Base-by-base conservation (phyloP, 495 filamentous ascomycete genomes). In the Tuber calosporum region DNA sequence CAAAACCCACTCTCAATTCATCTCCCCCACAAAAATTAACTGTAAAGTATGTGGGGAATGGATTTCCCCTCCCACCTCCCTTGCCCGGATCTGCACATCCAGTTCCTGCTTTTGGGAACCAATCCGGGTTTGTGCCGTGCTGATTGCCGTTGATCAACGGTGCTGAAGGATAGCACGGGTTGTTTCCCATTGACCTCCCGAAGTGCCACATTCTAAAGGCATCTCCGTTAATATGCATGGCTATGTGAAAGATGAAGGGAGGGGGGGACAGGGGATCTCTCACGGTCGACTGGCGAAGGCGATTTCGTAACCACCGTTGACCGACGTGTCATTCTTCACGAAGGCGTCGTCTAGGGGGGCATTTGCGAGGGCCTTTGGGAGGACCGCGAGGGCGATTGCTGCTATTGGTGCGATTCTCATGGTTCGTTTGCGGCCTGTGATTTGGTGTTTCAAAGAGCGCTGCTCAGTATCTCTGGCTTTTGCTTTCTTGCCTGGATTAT, bases 1-100 rank as follows among this genome's bases (percentile, higher is more conserved):
- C n/a, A n/a, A 6, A 17, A 71, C 75, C 45, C 58, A 76, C 79
- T 7, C 79, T 71, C n/a, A 81, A 38, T 58, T 81, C 78, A 58
- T 75, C 72, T 8, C 37, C 42, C 0, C 68, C 17, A 17, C 79
- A 81, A 42, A 22, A 73, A 38, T 74, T 80, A 37, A 75, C 74
- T 3, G 53, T 78, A 36, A 70, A 81, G n/a, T 81, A 81, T 20
- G 79, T 81, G 17, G 79, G 79, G 72, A 81, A 81, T 2, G 79
- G 41, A 19, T 37, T 79, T 2, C 71, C 73, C 36, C 8, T n/a
- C 19, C 68, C 66, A 11, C 74, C 77, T 36, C 42, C 4, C n/a
- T 70, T 69, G 13, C 79, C 79, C 0, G 79, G 79, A 22, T 80
- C 62, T 0, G 68, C 58, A 39, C 79, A 81, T 1, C 73, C 78